Base-by-base conservation (phyloP, 306 rosid species). In the Dryas drummondii region DNA sequence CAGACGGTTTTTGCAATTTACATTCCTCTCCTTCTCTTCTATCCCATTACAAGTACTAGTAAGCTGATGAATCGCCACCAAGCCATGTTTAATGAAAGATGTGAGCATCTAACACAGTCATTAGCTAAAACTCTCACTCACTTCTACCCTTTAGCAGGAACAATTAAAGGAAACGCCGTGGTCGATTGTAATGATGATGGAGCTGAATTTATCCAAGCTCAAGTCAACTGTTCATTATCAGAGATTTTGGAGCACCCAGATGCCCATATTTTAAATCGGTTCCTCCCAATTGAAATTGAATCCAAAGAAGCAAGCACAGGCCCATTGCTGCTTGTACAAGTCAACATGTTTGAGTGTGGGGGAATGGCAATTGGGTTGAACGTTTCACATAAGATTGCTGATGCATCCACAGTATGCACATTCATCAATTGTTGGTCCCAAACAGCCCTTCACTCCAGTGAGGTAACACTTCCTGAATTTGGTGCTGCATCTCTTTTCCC, bases 81-180 rank as follows among this genome's bases (percentile, higher is more conserved):
- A 4, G 15, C 19, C 7, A 37, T 14, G 8, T 3, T 64, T 14
- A 61, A 60, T 3, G 76, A 77, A 49, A 66, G n/a, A 55, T 50
- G 78, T 19, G 49, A 56, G 47, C 71, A 71, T 17, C 86, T 89
- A 0, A 84, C 75, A 63, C 51, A 79, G 48, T 89, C 94, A 5
- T 46, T 89, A 32, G 74, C 91, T 1, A 41, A 86, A 52, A 78
- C 89, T 52, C 72, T 88, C 41, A 73, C 86, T 37, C 74, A 22
- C 0, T 79, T 84, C 65, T 87, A 81, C 78, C 91, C 89, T 1
- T 75, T 89, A 0, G 88, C 92, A 12, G 92, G 97, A 37, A 80
- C 54, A 19, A 49, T 82, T 19, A 83, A 58, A 82, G 82, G 80
- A 16, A 81, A 78, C 9, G 1, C 53, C 0, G 49, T 61, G 76